Evolutionary conservation across 164 flowering plant species (phyloP), one percentile per base, ranked within the genome.

Genomic region (Litsea cubeba): DNA sequence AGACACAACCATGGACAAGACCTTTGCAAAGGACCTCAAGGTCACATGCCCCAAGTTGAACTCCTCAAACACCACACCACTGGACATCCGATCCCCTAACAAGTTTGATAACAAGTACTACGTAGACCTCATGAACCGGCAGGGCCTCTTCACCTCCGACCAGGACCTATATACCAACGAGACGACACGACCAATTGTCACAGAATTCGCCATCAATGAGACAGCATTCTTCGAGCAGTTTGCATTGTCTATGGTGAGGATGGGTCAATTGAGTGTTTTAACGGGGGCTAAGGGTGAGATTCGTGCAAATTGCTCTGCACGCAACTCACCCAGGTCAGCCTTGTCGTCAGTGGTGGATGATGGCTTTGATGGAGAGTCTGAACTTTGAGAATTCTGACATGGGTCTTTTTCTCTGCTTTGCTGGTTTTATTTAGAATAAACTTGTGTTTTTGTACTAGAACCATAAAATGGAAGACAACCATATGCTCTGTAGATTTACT

Each of bases 31-130:
- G 0, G 68, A 81, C 74, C 87, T 89, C 60, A 81, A 78, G 28
- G 3, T 0, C 2, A 75, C 65, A 11, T 90, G 95, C 70, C 91
- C 92, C 30, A 26, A 74, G 1, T 2, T 12, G 0, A 20, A 76
- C 51, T 23, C 83, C 26, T 70, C 15, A 69, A 81, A 77, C 86
- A 86, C 88, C 40, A 84, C 87, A 0, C 73, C 70, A 5, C 26
- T 81, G 46, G 92, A 88, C 75, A 68, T 83, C 25, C 82, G 86
- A 14, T 63, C 82, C 49, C 90, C 91, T 0, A 84, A 85, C 79
- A n/a, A 2, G 25, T 90, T 90, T 72, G 93, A 90, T 72, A 89
- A 89, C 79, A 87, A 85, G 83, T 90, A 90, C 85, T 90, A 84
- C 67, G 87, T 88, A 0, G 82, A 90, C 71, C 87, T 90, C 60